A percentile compares a stretch with the other conserved stretches of the same genome.
Evolutionary conservation across 805 yeast species (phyloP).

Genomic region (Lachancea dasiensis): DNA sequence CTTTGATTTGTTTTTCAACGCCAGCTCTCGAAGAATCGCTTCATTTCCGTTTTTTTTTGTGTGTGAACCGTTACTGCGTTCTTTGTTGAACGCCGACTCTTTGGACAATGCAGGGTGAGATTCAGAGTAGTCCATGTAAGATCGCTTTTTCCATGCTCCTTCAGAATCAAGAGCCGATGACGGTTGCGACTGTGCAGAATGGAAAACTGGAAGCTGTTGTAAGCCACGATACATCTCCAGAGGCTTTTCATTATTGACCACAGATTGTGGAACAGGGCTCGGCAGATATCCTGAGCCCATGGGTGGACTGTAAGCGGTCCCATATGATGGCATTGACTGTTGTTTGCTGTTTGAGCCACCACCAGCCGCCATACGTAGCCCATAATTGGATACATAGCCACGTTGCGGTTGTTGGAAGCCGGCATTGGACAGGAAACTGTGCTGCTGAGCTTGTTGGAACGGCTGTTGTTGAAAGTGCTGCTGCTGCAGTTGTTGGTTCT

Average conservation of each 20-base stretch:
- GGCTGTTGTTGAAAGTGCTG: constrained; percentile 21
- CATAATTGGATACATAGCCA: constrained; percentile 3
- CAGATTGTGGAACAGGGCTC: constrained; percentile 8
- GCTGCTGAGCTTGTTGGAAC: constrained; percentile 5
- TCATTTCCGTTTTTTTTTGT: constrained; percentile 18
- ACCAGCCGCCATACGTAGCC: constrained; percentile 3
- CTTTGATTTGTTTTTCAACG: constrained; percentile 27
- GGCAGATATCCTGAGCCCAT: constrained; percentile 9
- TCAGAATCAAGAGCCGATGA: constrained; percentile 3
- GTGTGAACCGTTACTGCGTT: not conserved
- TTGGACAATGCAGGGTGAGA: constrained; percentile 1
- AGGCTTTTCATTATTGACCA: constrained; percentile 4
- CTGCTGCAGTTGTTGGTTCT: constrained; percentile 16
- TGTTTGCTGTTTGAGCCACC: constrained; percentile 2
- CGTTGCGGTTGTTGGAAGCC: constrained; percentile 8
- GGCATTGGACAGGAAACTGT: constrained; percentile 3
- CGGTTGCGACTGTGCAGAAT: constrained; percentile 4
- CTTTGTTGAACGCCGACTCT: not conserved
- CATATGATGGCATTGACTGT: constrained; percentile 6
- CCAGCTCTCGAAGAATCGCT: constrained; percentile 27
- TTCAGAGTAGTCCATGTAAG: constrained; percentile 2
- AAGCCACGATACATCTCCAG: constrained; percentile 7
- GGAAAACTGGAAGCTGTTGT: constrained; percentile 7
- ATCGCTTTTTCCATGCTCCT: constrained; percentile 2
- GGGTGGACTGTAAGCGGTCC: constrained; percentile 7